phyloP scores from a whole-genome alignment of 2,329 filamentous ascomycete species.

The Malbranchea cinnamomea region DNA sequence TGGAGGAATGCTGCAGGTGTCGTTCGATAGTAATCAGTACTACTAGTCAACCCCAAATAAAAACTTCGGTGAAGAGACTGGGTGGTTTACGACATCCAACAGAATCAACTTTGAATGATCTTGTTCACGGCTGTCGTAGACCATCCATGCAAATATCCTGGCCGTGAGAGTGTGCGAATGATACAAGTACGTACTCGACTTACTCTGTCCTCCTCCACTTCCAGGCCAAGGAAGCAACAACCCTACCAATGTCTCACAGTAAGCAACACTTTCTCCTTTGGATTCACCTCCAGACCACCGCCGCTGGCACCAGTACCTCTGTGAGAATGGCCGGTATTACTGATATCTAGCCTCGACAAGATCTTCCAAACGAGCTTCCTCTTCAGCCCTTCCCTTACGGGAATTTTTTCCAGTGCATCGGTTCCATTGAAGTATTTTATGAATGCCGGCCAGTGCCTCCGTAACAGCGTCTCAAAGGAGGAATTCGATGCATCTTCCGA shows the following conservation, averaged over 20 bases:
- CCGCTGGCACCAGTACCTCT: constrained; percentile 41
- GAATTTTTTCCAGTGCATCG: constrained; percentile 71
- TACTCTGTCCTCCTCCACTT: no score
- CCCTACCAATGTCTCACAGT: constrained; percentile 54
- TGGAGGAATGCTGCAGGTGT: no score
- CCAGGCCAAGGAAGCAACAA: no score
- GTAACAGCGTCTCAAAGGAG: constrained; percentile 25
- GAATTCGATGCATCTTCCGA: constrained; percentile 14
- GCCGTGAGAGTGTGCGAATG: no score
- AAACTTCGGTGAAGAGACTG: no score
- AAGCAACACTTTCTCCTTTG: constrained; percentile 34
- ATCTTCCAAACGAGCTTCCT: constrained; percentile 48
- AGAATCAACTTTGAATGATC: no score
- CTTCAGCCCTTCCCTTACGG: constrained; percentile 73
- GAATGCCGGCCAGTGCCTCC: constrained; percentile 56
- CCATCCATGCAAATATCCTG: no score
- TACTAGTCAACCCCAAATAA: no score
- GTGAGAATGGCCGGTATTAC: constrained; percentile 43
- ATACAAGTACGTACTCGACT: no score
- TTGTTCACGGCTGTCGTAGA: no score
- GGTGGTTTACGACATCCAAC: no score
- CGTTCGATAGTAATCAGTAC: no score
- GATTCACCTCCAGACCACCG: constrained; percentile 17
- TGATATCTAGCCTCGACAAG: constrained; percentile 50
- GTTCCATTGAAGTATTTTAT: constrained; percentile 79